phyloP scores from a whole-genome alignment of 768 basidiomycete genomes.

The Mycena epipterygia region DNA sequence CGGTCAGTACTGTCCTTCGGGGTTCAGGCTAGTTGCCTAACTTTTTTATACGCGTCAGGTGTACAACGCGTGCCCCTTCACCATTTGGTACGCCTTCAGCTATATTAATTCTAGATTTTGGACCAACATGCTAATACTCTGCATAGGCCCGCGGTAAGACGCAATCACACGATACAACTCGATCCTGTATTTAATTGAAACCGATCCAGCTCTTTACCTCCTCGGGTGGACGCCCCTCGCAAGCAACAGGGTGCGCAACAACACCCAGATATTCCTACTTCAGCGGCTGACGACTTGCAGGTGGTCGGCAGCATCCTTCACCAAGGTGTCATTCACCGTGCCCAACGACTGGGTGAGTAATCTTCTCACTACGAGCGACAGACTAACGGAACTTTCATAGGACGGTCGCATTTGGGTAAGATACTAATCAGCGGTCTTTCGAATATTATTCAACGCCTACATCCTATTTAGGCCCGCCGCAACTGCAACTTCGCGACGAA shows the following conservation, averaged over 20 bases:
- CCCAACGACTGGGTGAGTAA: slow-evolving; percentile 64
- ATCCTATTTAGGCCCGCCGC: slow-evolving; percentile 48
- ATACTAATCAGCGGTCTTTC: too few relatives aligned
- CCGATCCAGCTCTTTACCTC: slow-evolving; percentile 31
- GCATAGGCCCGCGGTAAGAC: slow-evolving; percentile 44
- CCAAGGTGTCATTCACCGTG: slow-evolving; percentile 53
- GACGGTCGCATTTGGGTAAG: slow-evolving; percentile 53
- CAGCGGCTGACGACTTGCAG: background rate
- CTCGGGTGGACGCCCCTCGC: slow-evolving; percentile 19
- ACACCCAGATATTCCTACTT: background rate
- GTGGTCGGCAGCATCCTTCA: slow-evolving; percentile 34
- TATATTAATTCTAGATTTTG: background rate
- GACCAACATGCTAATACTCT: slow-evolving; percentile 34
- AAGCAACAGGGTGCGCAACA: slow-evolving; percentile 16
- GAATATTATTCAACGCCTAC: background rate
- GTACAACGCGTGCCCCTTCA: slow-evolving; percentile 31
- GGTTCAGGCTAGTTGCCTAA: too few relatives aligned
- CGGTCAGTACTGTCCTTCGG: background rate
- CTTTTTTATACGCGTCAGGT: background rate
- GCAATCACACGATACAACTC: background rate
- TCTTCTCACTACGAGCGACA: too few relatives aligned
- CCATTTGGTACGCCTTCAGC: slow-evolving; percentile 19
- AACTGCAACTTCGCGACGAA: slow-evolving; percentile 61
- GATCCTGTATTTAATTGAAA: too few relatives aligned
- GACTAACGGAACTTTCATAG: background rate